Percentiles rank a stretch among this genome's conserved stretches.
phyloP scores from a whole-genome alignment of 2,329 filamentous ascomycete species.

The Penicillium sp. region DNA sequence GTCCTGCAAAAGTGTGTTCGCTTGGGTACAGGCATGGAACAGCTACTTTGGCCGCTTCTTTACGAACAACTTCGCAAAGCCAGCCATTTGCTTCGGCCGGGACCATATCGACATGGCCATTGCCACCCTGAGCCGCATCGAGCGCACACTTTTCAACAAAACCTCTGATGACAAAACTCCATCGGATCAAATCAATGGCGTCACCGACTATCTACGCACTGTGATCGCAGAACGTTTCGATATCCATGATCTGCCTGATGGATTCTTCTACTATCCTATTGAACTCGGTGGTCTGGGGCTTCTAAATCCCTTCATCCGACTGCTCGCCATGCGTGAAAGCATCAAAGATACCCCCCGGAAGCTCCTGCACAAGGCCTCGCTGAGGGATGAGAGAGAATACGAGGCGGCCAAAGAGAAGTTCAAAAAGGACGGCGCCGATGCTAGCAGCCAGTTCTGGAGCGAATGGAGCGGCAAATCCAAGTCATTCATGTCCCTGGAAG shows the following conservation, averaged over 20 bases:
- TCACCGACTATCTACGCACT: constrained; percentile 56
- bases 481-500: constrained; percentile 41
- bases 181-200: constrained; percentile 34
- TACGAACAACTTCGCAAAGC: constrained; percentile 55
- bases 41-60: constrained; percentile 58
- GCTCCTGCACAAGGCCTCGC: constrained; percentile 32
- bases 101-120: constrained; percentile 57
- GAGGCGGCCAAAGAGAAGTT: constrained; percentile 43
- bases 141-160: constrained; percentile 49
- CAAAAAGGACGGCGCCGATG: constrained; percentile 26
- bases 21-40: constrained; percentile 61
- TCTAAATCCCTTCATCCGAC: constrained; percentile 50
- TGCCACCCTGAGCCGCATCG: constrained; percentile 52
- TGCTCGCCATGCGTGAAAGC: constrained; percentile 47
- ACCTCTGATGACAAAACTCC: constrained; percentile 1
- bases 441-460: neutral
- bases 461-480: constrained; percentile 9
- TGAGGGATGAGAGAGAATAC: constrained; percentile 54
- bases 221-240: constrained; percentile 54
- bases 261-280: constrained; percentile 53
- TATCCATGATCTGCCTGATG: constrained; percentile 48
- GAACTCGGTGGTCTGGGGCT: constrained; percentile 52
- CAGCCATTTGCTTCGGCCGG: constrained; percentile 54
- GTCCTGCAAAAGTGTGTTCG: constrained; percentile 55
- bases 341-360: constrained; percentile 37